phyloP scores from a whole-genome alignment of 1,284 basidiomycete genomes.

The Amylostereum areolatum region DNA sequence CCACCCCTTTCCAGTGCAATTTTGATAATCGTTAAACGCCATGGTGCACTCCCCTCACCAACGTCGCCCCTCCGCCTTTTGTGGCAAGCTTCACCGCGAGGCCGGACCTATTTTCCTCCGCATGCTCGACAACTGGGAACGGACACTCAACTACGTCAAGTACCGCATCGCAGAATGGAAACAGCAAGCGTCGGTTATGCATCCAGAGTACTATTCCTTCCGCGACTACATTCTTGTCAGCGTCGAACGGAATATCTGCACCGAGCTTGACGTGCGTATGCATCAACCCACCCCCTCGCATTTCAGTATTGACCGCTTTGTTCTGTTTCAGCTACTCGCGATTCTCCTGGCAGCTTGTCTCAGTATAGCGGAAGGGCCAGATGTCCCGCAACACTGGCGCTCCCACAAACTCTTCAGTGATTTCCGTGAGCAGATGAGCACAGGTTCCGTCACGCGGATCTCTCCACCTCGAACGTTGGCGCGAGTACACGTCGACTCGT shows the following conservation, averaged over 20 bases:
- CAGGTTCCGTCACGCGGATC: slow-evolving; percentile 10
- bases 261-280: slow-evolving; percentile 10
- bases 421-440: slow-evolving; percentile 12
- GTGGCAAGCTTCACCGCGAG: slow-evolving; percentile 6
- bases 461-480: slow-evolving; percentile 10
- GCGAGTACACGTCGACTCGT: not conserved
- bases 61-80: too few species aligned
- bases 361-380: slow-evolving; percentile 5
- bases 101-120: slow-evolving; percentile 5
- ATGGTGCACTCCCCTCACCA: too few species aligned
- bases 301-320: not conserved
- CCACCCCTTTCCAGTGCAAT: too few species aligned
- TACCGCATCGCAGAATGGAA: slow-evolving; percentile 14
- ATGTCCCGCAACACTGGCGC: slow-evolving; percentile 4
- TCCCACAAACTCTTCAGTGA: slow-evolving; percentile 1
- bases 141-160: slow-evolving; percentile 12
- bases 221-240: slow-evolving; percentile 10
- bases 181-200: slow-evolving; percentile 6
- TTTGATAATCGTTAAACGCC: too few species aligned
- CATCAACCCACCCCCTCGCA: not conserved
- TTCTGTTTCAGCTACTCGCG: slow-evolving; percentile 6
- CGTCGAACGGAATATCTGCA: slow-evolving; percentile 7
- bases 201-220: slow-evolving; percentile 10
- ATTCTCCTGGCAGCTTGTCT: slow-evolving; percentile 9
- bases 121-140: slow-evolving; percentile 12